These are phyloP conservation scores for Kodamaea kaohsiungensis DNA, from an alignment of 805 yeast species.

Conservation along the genomic window DNA sequence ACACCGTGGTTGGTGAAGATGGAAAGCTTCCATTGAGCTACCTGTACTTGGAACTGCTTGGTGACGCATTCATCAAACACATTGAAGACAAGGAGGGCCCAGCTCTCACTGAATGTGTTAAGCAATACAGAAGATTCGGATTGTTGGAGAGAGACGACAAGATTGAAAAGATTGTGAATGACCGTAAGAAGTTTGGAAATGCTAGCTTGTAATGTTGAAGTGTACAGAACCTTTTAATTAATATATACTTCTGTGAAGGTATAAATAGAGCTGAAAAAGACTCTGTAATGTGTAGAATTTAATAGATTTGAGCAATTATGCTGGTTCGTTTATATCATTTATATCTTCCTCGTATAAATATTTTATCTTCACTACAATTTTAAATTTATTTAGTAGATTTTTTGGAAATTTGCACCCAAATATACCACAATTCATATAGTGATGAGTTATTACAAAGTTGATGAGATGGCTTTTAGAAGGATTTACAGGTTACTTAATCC, in stretches of 20 bases:
- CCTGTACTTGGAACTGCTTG: conserved; percentile 54
- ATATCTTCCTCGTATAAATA: no score
- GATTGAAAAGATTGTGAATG: conserved; percentile 37
- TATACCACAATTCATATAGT: no score
- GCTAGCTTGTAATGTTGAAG: conserved; percentile 7
- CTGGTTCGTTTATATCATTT: no score
- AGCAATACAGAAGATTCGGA: conserved; percentile 68
- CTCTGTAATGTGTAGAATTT: neutral
- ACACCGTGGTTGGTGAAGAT: conserved; percentile 27
- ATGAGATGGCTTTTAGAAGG: no score
- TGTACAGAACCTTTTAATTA: neutral
- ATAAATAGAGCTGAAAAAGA: no score
- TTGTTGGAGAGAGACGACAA: conserved; percentile 50
- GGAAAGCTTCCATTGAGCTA: conserved; percentile 54
- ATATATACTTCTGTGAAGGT: neutral
- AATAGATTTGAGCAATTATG: no score
- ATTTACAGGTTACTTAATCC: no score
- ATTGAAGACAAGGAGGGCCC: conserved; percentile 38
- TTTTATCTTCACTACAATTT: no score
- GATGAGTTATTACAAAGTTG: no score
- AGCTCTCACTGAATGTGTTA: conserved; percentile 46
- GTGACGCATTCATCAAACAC: conserved; percentile 47
- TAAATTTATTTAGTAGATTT: no score
- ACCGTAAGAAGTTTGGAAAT: conserved; percentile 32
- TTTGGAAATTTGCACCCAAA: neutral